Evolutionary conservation across 2,329 filamentous ascomycete genomes (phyloP).

Genomic region (Penicillium sp.): DNA sequence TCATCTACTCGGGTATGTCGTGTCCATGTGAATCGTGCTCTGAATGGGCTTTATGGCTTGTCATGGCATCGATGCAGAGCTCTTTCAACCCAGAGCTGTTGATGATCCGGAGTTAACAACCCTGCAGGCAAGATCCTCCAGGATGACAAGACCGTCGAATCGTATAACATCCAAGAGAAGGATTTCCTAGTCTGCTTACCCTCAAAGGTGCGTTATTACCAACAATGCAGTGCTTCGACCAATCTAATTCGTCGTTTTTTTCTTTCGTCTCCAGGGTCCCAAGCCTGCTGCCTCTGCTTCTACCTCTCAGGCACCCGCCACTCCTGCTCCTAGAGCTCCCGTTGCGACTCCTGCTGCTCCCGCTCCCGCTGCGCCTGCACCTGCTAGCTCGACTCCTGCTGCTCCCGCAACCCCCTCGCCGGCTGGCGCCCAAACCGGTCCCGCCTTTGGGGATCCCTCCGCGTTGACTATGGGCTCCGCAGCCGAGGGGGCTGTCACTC

Average conservation of each 20-base stretch:
- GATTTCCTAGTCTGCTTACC: slow-evolving; percentile 99
- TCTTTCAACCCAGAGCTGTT: background rate
- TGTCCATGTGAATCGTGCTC: background rate
- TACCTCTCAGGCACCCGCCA: slow-evolving; percentile 43
- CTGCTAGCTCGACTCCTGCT: slow-evolving; percentile 43
- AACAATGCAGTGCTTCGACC: background rate
- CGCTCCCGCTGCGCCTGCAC: slow-evolving; percentile 58
- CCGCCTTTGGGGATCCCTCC: slow-evolving; percentile 70
- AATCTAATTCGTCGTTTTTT: slow-evolving; percentile 8
- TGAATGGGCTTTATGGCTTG: background rate
- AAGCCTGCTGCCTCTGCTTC: slow-evolving; percentile 62
- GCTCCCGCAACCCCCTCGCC: slow-evolving; percentile 54
- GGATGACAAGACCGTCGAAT: slow-evolving; percentile 94
- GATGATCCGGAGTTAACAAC: slow-evolving; percentile 6
- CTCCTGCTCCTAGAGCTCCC: slow-evolving; percentile 41
- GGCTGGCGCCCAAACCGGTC: slow-evolving; percentile 38
- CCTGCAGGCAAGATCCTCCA: slow-evolving; percentile 90
- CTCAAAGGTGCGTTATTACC: slow-evolving; percentile 71
- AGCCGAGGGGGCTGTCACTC: slow-evolving; percentile 78
- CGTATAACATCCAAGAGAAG: slow-evolving; percentile 99
- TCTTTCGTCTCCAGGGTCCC: slow-evolving; percentile 57
- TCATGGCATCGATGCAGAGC: background rate
- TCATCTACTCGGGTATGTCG: slow-evolving; percentile 91
- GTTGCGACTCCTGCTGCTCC: slow-evolving; percentile 52
- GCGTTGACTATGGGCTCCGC: slow-evolving; percentile 85